Conservation (phyloP, 495 filamentous ascomycete genomes). For the Penicillium soppii region DNA sequence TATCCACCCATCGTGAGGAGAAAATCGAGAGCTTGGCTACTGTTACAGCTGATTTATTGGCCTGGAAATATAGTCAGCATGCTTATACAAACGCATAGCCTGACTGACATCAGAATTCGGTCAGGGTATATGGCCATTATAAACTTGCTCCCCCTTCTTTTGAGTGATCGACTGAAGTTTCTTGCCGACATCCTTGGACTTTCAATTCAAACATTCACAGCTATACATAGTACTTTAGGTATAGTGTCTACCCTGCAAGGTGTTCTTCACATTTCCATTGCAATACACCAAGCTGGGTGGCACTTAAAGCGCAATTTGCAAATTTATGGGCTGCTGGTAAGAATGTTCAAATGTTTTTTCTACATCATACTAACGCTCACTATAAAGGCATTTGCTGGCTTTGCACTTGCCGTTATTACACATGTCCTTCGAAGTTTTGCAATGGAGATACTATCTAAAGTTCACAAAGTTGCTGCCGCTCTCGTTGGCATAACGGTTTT, state of each 20-base stretch:
- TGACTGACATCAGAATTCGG: slow-evolving; percentile 1
- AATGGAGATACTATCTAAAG: slow-evolving; percentile 1
- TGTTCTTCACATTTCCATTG: not conserved
- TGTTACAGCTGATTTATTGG: slow-evolving; percentile 8
- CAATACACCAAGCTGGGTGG: slow-evolving; percentile 3
- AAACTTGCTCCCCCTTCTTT: slow-evolving; percentile 8
- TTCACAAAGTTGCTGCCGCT: not conserved
- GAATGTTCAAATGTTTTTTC: not conserved
- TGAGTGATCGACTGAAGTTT: slow-evolving; percentile 2
- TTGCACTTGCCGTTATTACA: not conserved
- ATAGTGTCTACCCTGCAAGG: slow-evolving; percentile 4
- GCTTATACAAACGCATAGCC: slow-evolving; percentile 2
- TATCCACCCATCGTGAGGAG: not conserved
- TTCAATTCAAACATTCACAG: slow-evolving; percentile 1
- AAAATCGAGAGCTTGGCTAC: slow-evolving; percentile 7
- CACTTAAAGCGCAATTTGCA: slow-evolving; percentile 1
- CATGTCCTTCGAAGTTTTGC: not conserved
- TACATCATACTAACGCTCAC: not conserved
- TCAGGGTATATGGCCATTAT: slow-evolving; percentile 8
- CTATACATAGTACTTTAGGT: slow-evolving; percentile 2
- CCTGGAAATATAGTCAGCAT: not conserved
- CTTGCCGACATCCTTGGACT: slow-evolving; percentile 9
- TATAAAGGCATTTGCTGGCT: not conserved
- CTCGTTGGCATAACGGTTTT: not conserved
- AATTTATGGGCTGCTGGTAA: slow-evolving; percentile 13